These are phyloP conservation scores for Salix brachista DNA, from an alignment of 345 rosid species.

Conservation along the genomic window DNA sequence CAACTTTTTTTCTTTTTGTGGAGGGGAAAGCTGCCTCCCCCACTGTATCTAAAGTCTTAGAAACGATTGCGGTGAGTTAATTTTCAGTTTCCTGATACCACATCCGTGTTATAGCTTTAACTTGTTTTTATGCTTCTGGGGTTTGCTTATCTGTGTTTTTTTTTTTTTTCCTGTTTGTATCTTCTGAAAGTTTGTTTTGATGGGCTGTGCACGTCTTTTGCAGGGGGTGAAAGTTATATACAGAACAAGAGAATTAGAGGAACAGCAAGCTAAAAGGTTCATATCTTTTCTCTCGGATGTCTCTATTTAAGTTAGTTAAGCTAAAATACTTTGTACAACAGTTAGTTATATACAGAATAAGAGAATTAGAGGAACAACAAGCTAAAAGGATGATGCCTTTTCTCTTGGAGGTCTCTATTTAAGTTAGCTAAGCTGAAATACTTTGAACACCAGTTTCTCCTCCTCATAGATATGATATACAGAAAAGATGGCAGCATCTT, in stretches of 20 bases:
- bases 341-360: conserved; percentile 63
- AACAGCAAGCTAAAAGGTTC: conserved; percentile 80
- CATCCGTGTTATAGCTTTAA: neutral
- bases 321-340: too few species aligned
- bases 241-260: conserved; percentile 84
- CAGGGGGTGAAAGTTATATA: conserved; percentile 81
- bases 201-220: conserved; percentile 6
- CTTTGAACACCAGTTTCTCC: neutral
- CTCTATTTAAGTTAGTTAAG: neutral
- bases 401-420: neutral
- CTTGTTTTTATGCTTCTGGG: conserved; percentile 5
- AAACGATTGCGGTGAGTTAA: conserved; percentile 71
- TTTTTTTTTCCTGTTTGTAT: neutral
- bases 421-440: neutral
- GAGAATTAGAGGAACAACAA: conserved; percentile 81
- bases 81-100: neutral
- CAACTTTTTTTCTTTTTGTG: conserved; percentile 78
- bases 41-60: conserved; percentile 64
- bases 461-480: neutral
- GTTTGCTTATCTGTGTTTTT: conserved; percentile 5
- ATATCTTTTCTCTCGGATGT: conserved; percentile 8
- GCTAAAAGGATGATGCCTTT: conserved; percentile 59
- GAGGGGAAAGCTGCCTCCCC: conserved; percentile 90
- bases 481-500: neutral
- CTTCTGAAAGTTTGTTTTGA: conserved; percentile 1